A percentile compares a stretch with the other conserved stretches of the same genome.
Conservation (phyloP, 73 alveolate species). For the Durusdinium trenchii region DNA sequence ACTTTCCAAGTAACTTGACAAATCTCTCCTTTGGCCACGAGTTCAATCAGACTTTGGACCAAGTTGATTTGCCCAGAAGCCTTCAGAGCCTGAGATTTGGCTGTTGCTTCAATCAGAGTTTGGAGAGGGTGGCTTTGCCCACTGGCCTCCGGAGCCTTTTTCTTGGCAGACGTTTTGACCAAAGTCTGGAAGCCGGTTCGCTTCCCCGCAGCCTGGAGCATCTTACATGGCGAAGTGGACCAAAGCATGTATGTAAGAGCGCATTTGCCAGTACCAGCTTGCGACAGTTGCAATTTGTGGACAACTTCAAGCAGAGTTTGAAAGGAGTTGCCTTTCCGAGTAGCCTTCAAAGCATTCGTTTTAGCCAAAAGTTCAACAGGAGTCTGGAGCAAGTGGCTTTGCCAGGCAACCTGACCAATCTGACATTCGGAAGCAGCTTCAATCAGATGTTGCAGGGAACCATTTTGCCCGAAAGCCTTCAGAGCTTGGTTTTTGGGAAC, state of each 20-base stretch:
- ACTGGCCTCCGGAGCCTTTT: neutral
- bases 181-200: neutral
- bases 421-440: no score
- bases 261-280: no score
- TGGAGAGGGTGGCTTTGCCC: neutral
- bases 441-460: no score
- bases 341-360: neutral
- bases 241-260: no score
- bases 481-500: no score
- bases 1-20: neutral
- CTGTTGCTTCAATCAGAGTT: neutral
- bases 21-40: neutral
- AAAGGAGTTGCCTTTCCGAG: neutral
- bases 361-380: neutral
- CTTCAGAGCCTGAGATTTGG: neutral
- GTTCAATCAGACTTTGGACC: neutral
- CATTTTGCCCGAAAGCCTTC: no score
- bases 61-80: neutral
- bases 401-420: no score
- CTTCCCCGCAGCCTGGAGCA: no score
- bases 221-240: no score
- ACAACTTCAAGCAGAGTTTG: neutral
- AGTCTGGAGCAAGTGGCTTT: neutral
- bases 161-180: neutral
- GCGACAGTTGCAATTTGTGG: neutral